phyloP scores from a whole-genome alignment of 73 alveolate genomes.

The Paramecium sexaurelia region DNA sequence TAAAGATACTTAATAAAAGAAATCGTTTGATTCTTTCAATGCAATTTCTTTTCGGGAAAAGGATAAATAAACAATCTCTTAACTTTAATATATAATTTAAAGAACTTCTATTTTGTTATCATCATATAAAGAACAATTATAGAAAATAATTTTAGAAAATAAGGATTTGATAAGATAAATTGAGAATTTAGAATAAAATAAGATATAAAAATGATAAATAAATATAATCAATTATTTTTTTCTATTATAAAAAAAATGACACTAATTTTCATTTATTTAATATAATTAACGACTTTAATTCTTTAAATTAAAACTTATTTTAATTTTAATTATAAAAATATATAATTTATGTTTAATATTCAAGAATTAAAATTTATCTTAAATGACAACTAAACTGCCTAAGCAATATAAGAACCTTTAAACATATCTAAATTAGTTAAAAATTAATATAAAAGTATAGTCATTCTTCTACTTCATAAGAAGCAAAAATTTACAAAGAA shows the following conservation, averaged over 20 bases:
- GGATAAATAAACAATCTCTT: not conserved
- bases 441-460: not conserved
- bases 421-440: not conserved
- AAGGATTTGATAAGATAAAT: not conserved
- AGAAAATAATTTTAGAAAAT: not conserved
- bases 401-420: not conserved
- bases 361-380: not conserved
- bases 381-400: not conserved
- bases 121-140: not conserved
- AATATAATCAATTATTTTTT: not conserved
- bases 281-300: not conserved
- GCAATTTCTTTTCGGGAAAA: not conserved
- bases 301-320: not conserved
- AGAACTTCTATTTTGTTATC: not conserved
- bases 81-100: not conserved
- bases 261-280: too few relatives aligned
- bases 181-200: not conserved
- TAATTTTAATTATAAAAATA: not conserved
- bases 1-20: not conserved
- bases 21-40: not conserved
- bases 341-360: too few relatives aligned
- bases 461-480: not conserved
- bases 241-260: too few relatives aligned
- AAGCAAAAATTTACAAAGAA: not conserved
- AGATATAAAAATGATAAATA: not conserved